phyloP scores from a whole-genome alignment of 768 basidiomycete species.

The Kwoniella dendrophila region DNA sequence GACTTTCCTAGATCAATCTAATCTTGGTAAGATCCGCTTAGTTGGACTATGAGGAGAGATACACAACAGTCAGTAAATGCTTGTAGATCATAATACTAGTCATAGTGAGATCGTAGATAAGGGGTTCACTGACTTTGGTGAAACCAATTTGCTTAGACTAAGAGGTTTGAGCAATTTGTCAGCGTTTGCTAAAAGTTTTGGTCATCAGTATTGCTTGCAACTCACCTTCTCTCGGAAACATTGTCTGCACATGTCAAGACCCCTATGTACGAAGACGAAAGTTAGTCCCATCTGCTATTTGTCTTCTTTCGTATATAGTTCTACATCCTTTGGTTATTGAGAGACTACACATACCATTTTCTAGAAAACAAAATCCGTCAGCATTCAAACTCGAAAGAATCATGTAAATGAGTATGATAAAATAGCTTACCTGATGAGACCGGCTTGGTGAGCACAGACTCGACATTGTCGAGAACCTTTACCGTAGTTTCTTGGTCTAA shows the following conservation, averaged over 20 bases:
- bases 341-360: conserved; percentile 41
- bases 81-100: background rate
- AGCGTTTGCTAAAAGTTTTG: background rate
- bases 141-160: conserved; percentile 81
- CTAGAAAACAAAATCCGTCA: conserved; percentile 9
- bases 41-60: conserved; percentile 37
- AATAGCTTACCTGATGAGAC: conserved; percentile 85
- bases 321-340: background rate
- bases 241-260: conserved; percentile 94
- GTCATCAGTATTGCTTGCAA: background rate
- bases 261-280: conserved; percentile 59
- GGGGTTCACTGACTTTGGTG: conserved; percentile 69
- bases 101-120: background rate
- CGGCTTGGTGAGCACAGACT: conserved; percentile 93
- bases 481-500: conserved; percentile 80
- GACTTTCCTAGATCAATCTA: conserved; percentile 1
- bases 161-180: background rate
- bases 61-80: conserved; percentile 15
- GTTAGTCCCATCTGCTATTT: conserved; percentile 7
- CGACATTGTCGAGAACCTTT: conserved; percentile 97
- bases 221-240: conserved; percentile 83
- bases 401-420: background rate
- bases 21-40: conserved; percentile 26
- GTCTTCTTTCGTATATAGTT: background rate
- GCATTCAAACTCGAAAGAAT: conserved; percentile 21